Percentiles rank a stretch among this genome's conserved stretches.
These are phyloP conservation scores for Pseudogymnoascus sp. DNA, from an alignment of 2,329 filamentous ascomycete genomes.

Conservation along the genomic window DNA sequence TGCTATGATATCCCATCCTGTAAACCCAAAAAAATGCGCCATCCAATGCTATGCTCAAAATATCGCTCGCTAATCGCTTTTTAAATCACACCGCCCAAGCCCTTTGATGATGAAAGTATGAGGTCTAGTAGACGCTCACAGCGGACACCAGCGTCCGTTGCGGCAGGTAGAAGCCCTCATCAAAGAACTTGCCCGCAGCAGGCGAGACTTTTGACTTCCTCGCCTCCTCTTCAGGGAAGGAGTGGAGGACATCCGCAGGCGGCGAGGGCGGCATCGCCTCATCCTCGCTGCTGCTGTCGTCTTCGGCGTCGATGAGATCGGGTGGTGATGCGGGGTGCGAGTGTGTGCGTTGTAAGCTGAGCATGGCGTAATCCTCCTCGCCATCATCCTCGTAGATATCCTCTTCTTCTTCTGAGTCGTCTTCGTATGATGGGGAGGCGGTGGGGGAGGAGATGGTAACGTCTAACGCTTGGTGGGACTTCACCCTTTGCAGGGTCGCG, in stretches of 20 bases:
- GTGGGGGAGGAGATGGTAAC: not conserved
- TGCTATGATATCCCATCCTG: no score
- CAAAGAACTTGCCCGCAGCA: constrained; percentile 35
- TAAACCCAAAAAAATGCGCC: no score
- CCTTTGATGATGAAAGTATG: not conserved
- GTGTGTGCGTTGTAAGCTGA: constrained; percentile 59
- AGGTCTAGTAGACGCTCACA: constrained; percentile 39
- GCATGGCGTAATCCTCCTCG: constrained; percentile 53
- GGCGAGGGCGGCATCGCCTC: constrained; percentile 56
- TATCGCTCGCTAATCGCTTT: not conserved
- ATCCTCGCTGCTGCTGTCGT: constrained; percentile 59
- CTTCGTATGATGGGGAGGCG: constrained; percentile 29
- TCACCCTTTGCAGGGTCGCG: constrained; percentile 38
- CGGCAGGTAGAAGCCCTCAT: constrained; percentile 40
- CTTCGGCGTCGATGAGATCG: constrained; percentile 61
- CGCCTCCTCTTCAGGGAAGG: constrained; percentile 41
- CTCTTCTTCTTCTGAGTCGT: constrained; percentile 26
- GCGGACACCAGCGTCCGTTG: constrained; percentile 32
- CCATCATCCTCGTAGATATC: constrained; percentile 45
- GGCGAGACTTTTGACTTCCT: constrained; percentile 20
- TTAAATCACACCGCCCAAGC: not conserved
- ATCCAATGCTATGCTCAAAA: no score
- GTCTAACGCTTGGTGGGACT: not conserved
- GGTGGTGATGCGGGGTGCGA: constrained; percentile 59
- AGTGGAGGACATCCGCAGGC: constrained; percentile 39